Conservation (phyloP, 2,329 filamentous ascomycete species). For the Ceratocystiopsis brevicomis region DNA sequence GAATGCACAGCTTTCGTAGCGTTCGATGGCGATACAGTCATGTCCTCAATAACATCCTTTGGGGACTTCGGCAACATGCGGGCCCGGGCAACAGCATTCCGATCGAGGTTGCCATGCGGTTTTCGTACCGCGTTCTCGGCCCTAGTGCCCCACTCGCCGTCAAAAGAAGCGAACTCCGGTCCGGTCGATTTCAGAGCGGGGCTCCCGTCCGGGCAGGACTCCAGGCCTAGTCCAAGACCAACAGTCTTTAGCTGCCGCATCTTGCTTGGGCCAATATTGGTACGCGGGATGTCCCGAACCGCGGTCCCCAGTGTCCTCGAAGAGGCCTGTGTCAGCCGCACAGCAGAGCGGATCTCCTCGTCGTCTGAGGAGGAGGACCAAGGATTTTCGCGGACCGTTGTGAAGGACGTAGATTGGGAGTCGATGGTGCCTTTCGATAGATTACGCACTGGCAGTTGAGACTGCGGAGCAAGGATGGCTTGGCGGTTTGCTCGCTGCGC, state of each 20-base stretch:
- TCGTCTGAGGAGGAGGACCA: slow-evolving; percentile 31
- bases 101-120: slow-evolving; percentile 34
- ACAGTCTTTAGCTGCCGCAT: slow-evolving; percentile 17
- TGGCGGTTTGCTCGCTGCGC: slow-evolving; percentile 19
- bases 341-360: slow-evolving; percentile 39
- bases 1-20: slow-evolving; percentile 30
- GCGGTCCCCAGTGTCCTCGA: slow-evolving; percentile 25
- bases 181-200: slow-evolving; percentile 21
- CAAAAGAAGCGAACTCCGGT: slow-evolving; percentile 19
- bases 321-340: slow-evolving; percentile 20
- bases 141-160: slow-evolving; percentile 36
- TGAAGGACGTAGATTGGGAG: slow-evolving; percentile 51
- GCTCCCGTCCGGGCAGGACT: slow-evolving; percentile 21
- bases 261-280: slow-evolving; percentile 7
- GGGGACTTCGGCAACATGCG: slow-evolving; percentile 3
- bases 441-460: slow-evolving; percentile 27
- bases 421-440: slow-evolving; percentile 36
- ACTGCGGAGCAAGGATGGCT: slow-evolving; percentile 22
- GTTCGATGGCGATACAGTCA: slow-evolving; percentile 29
- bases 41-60: slow-evolving; percentile 27
- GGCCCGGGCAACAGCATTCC: slow-evolving; percentile 24
- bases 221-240: slow-evolving; percentile 25
- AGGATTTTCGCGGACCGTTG: slow-evolving; percentile 47
- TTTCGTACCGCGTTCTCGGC: slow-evolving; percentile 29
- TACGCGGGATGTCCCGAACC: slow-evolving; percentile 15